Conservation (phyloP, 2,329 filamentous ascomycete species). For the Aspergillus aculeatinus region DNA sequence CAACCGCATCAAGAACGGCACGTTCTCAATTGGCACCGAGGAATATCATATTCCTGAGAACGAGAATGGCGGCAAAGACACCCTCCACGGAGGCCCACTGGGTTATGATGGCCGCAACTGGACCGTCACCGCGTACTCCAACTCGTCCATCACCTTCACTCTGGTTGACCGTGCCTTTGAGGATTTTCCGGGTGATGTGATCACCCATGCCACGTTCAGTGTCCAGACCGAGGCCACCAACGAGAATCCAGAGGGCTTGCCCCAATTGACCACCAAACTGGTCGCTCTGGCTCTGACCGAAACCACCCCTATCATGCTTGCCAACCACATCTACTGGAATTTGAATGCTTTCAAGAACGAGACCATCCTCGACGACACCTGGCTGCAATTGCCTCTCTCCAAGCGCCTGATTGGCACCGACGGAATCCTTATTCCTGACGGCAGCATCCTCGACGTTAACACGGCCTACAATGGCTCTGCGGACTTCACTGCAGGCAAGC, state of each 20-base stretch:
- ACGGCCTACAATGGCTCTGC: slow-evolving; percentile 49
- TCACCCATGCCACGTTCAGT: slow-evolving; percentile 48
- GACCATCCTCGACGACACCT: slow-evolving; percentile 46
- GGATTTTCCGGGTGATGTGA: slow-evolving; percentile 48
- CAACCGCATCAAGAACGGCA: slow-evolving; percentile 58
- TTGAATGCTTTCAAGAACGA: slow-evolving; percentile 48
- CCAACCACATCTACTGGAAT: slow-evolving; percentile 55
- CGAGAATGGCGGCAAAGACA: slow-evolving; percentile 52
- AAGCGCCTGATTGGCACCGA: slow-evolving; percentile 48
- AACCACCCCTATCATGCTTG: slow-evolving; percentile 51
- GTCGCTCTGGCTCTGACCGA: slow-evolving; percentile 47
- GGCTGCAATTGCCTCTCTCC: slow-evolving; percentile 47
- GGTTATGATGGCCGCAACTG: slow-evolving; percentile 52
- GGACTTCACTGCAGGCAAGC: slow-evolving; percentile 74
- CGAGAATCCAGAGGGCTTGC: slow-evolving; percentile 41
- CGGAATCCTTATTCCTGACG: slow-evolving; percentile 71
- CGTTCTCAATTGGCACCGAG: slow-evolving; percentile 51
- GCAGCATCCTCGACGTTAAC: slow-evolving; percentile 72
- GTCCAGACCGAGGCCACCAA: slow-evolving; percentile 39
- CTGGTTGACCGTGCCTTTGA: slow-evolving; percentile 46
- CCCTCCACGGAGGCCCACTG: slow-evolving; percentile 52
- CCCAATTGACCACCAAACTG: slow-evolving; percentile 46
- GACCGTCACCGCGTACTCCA: slow-evolving; percentile 46
- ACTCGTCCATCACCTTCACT: slow-evolving; percentile 47
- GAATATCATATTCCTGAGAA: slow-evolving; percentile 52